phyloP scores from a whole-genome alignment of 2,329 filamentous ascomycete species.

The Leptographium flavum region DNA sequence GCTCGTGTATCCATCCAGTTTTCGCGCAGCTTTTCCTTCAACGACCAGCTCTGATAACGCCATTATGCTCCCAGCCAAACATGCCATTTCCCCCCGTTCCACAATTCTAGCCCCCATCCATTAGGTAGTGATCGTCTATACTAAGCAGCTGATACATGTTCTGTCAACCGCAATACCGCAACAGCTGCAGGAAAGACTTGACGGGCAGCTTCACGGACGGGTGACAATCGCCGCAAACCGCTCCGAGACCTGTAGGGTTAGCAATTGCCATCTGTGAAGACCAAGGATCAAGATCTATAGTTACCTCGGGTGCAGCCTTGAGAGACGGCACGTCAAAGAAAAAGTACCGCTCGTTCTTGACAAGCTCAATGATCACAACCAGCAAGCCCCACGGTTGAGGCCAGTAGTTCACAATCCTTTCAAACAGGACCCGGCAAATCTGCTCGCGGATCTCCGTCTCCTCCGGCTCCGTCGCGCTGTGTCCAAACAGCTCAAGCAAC shows the following conservation, averaged over 20 bases:
- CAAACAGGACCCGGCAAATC: conserved; percentile 75
- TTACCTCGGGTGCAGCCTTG: conserved; percentile 76
- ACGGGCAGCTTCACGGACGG: neutral
- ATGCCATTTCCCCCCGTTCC: neutral
- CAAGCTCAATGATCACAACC: conserved; percentile 72
- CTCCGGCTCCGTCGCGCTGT: conserved; percentile 58
- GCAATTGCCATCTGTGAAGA: neutral
- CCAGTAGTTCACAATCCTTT: conserved; percentile 76
- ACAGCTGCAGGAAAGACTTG: neutral
- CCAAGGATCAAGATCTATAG: conserved; percentile 8
- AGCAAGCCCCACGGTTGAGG: conserved; percentile 94
- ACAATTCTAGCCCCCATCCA: neutral
- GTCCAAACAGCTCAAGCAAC: conserved; percentile 71
- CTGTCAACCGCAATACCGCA: neutral
- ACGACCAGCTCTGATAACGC: neutral
- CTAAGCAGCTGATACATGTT: neutral
- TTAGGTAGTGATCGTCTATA: neutral
- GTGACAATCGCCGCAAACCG: conserved; percentile 16
- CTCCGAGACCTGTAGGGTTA: conserved; percentile 16
- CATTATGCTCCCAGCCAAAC: neutral
- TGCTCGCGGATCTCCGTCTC: conserved; percentile 77
- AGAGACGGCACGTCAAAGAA: conserved; percentile 92
- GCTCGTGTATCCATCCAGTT: neutral
- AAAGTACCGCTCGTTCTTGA: conserved; percentile 80
- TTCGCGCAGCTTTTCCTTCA: neutral